Conservation (phyloP, 2,329 filamentous ascomycete genomes). For the Aureobasidium pullulans region DNA sequence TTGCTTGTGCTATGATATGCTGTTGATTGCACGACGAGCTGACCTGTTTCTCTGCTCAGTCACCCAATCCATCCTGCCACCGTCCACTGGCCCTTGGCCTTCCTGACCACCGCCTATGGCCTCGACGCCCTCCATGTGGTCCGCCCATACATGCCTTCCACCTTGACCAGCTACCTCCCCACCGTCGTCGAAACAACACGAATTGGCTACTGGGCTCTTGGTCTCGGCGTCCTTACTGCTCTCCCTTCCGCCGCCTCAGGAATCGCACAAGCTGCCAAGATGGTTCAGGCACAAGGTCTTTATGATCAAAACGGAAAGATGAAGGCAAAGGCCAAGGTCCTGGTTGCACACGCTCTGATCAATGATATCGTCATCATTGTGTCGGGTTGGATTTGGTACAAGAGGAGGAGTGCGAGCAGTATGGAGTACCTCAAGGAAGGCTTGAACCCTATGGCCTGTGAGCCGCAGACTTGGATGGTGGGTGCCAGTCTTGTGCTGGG, state of each 20-base stretch:
- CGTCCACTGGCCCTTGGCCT: conserved; percentile 43
- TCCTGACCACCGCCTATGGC: conserved; percentile 34
- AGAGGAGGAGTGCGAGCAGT: conserved; percentile 24
- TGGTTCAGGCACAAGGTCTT: conserved; percentile 38
- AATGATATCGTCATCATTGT: conserved; percentile 36
- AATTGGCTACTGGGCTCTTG: conserved; percentile 38
- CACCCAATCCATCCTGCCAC: conserved; percentile 34
- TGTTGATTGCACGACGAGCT: background rate
- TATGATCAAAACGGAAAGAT: conserved; percentile 29
- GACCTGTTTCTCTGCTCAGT: conserved; percentile 18
- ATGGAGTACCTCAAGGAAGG: conserved; percentile 21
- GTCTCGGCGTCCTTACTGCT: conserved; percentile 31
- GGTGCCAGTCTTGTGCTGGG: conserved; percentile 30
- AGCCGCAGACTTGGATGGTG: conserved; percentile 31
- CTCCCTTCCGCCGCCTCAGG: conserved; percentile 29
- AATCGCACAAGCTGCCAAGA: conserved; percentile 31
- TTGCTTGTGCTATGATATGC: background rate
- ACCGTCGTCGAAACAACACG: conserved; percentile 31
- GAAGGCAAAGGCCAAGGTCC: conserved; percentile 35
- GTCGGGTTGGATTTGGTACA: conserved; percentile 38
- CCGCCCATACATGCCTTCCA: conserved; percentile 25
- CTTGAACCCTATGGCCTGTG: conserved; percentile 25
- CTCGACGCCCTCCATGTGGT: conserved; percentile 35
- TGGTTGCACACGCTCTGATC: conserved; percentile 35
- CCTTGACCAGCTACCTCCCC: conserved; percentile 26